Percentiles rank a stretch among this genome's conserved stretches.
phyloP scores from a whole-genome alignment of 2,329 filamentous ascomycete species.

The Colletotrichum cereale region DNA sequence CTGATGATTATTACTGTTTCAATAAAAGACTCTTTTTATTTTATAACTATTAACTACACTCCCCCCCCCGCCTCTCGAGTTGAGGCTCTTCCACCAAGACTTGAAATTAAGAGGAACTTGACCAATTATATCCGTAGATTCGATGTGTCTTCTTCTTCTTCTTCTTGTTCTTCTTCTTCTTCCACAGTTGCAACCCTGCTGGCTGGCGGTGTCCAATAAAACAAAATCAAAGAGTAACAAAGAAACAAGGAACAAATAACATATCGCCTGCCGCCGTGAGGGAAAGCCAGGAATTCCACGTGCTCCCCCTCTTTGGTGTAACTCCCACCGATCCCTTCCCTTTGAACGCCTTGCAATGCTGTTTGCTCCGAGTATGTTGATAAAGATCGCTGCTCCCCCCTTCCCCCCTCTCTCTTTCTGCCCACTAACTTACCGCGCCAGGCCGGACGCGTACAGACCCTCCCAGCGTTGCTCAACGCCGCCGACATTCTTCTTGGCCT shows the following conservation, averaged over 20 bases:
- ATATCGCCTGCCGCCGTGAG: neutral
- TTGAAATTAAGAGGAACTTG: neutral
- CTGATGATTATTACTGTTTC: neutral
- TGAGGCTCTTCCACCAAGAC: neutral
- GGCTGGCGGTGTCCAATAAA: neutral
- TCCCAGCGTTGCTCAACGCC: slow-evolving; percentile 74
- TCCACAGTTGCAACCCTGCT: neutral
- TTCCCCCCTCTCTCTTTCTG: neutral
- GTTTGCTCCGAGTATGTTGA: slow-evolving; percentile 10
- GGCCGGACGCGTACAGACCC: slow-evolving; percentile 57
- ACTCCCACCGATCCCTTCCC: neutral
- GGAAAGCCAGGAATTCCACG: neutral
- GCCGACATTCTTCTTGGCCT: slow-evolving; percentile 72
- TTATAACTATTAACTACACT: neutral
- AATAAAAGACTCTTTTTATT: neutral
- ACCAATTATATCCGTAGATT: neutral
- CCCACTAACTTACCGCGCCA: slow-evolving; percentile 15
- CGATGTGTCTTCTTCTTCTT: too few relatives aligned
- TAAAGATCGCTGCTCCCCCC: neutral
- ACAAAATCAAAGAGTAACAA: neutral
- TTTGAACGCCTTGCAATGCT: slow-evolving; percentile 54
- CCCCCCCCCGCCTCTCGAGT: neutral
- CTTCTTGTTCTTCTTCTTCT: too few relatives aligned
- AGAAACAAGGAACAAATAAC: neutral
- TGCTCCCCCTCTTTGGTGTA: neutral